These are phyloP conservation scores for Hyphopichia pseudoburtonii DNA, from an alignment of 1,139 yeast species.

Conservation along the genomic window DNA sequence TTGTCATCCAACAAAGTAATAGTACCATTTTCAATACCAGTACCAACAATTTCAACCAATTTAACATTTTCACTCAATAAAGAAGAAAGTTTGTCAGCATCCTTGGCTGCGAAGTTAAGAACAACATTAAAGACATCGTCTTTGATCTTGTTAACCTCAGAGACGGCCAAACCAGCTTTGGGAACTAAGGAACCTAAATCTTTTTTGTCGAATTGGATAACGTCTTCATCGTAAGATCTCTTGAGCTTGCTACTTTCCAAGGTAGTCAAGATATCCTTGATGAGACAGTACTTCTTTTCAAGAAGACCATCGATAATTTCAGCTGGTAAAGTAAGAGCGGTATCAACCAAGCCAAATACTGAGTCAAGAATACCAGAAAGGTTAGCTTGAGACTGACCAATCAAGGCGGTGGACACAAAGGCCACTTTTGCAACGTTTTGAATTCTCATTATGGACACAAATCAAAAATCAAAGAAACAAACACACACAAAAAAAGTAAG, in stretches of 20 bases:
- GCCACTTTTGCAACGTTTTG: constrained; percentile 2
- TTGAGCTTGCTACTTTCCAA: neutral
- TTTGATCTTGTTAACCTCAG: constrained; percentile 18
- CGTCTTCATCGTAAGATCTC: constrained; percentile 1
- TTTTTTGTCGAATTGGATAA: constrained; percentile 8
- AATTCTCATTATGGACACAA: constrained; percentile 6
- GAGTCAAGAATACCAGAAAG: constrained; percentile 1
- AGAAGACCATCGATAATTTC: constrained; percentile 1
- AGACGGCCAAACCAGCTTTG: constrained; percentile 22
- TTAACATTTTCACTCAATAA: constrained; percentile 14
- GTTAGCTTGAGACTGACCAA: constrained; percentile 4
- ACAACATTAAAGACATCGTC: constrained; percentile 19
- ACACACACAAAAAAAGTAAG: too few relatives aligned
- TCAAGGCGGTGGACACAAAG: constrained; percentile 2
- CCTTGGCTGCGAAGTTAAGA: constrained; percentile 21
- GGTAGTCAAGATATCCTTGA: constrained; percentile 2
- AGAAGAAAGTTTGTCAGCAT: constrained; percentile 15
- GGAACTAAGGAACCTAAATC: constrained; percentile 15
- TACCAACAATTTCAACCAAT: constrained; percentile 16
- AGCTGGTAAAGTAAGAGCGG: constrained; percentile 1
- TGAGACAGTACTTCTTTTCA: constrained; percentile 1
- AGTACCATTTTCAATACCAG: constrained; percentile 18
- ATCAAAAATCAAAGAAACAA: too few relatives aligned
- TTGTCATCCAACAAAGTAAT: constrained; percentile 12
- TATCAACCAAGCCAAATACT: constrained; percentile 1